Evolutionary conservation across 116 monocot species (phyloP).

Genomic region (Thalassia testudinum): DNA sequence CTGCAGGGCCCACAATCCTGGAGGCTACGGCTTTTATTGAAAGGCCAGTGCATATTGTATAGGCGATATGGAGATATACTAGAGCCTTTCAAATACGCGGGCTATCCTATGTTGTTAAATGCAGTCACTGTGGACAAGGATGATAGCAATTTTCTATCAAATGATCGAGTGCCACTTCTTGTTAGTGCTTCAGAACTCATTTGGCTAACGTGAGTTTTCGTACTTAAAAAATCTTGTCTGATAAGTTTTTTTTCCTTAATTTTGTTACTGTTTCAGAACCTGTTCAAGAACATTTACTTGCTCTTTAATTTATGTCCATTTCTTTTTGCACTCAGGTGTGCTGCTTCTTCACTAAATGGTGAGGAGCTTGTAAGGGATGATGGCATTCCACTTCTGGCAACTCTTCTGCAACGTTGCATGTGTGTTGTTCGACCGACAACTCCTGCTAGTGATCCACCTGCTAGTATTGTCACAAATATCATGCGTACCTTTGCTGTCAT

Average conservation of each 20-base stretch:
- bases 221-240: background rate
- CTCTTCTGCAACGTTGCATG: conserved; percentile 92
- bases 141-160: conserved; percentile 94
- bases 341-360: conserved; percentile 92
- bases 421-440: conserved; percentile 93
- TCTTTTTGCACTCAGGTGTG: conserved; percentile 40
- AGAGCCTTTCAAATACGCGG: conserved; percentile 99
- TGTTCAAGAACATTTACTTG: background rate
- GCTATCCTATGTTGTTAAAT: conserved; percentile 97
- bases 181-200: conserved; percentile 92
- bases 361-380: conserved; percentile 96
- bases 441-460: conserved; percentile 76
- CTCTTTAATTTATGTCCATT: background rate
- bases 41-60: conserved; percentile 91
- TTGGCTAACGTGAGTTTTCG: conserved; percentile 79
- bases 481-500: conserved; percentile 80
- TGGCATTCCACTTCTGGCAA: conserved; percentile 84
- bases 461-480: conserved; percentile 84
- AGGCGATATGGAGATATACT: conserved; percentile 79
- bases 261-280: background rate
- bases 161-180: conserved; percentile 81
- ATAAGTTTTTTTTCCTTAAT: background rate
- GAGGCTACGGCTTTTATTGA: conserved; percentile 86
- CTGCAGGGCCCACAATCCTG: conserved; percentile 96
- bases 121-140: conserved; percentile 89